These are phyloP conservation scores for Kwoniella mangroviensis DNA, from an alignment of 768 basidiomycete genomes.

Conservation along the genomic window DNA sequence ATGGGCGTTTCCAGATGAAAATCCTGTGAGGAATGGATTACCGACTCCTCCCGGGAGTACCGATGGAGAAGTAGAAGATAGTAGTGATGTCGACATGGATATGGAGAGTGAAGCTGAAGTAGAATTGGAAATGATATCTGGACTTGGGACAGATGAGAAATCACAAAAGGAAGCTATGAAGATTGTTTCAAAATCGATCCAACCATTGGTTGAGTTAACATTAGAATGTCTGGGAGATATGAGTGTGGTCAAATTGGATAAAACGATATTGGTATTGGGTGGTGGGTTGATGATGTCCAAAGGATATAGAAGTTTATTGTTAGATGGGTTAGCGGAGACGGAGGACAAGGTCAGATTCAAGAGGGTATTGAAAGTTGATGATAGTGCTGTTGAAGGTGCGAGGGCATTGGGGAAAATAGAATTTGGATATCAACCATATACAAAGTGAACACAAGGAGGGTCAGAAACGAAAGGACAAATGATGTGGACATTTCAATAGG, in stretches of 20 bases:
- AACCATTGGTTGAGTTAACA: conserved; percentile 44
- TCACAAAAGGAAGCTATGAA: conserved; percentile 34
- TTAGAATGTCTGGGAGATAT: conserved; percentile 36
- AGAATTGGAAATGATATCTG: background rate
- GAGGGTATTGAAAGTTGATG: conserved; percentile 38
- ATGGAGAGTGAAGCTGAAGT: background rate
- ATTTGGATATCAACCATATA: conserved; percentile 9
- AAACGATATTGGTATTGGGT: conserved; percentile 45
- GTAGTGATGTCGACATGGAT: background rate
- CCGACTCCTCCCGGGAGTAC: conserved; percentile 22
- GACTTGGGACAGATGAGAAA: background rate
- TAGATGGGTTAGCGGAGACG: conserved; percentile 29
- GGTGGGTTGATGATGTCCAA: conserved; percentile 49
- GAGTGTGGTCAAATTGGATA: conserved; percentile 27
- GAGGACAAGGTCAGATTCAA: conserved; percentile 36
- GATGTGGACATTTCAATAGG: no score
- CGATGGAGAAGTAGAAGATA: background rate
- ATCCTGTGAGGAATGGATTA: background rate
- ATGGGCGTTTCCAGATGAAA: conserved; percentile 46
- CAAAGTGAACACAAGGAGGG: no score
- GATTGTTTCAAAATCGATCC: conserved; percentile 33
- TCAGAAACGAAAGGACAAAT: no score
- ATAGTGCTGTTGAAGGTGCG: conserved; percentile 51
- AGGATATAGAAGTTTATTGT: conserved; percentile 42
- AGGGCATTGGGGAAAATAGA: conserved; percentile 38